phyloP scores from a whole-genome alignment of 257 asterid genomes.

The Jaltomata sinuosa region DNA sequence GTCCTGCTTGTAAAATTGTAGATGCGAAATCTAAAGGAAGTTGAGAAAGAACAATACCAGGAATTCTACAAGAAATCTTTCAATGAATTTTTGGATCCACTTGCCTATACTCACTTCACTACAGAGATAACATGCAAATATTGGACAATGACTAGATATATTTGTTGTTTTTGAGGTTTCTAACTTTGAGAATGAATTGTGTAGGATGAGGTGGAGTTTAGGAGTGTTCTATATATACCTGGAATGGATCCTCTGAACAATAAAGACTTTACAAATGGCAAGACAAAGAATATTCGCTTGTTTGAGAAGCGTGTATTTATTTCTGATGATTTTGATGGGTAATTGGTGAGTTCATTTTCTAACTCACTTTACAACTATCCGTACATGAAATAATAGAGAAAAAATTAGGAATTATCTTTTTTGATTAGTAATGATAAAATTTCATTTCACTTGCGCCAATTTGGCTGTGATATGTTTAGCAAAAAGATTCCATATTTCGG shows the following conservation, averaged over 20 bases:
- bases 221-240: slow-evolving; percentile 87
- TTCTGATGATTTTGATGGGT: slow-evolving; percentile 96
- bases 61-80: slow-evolving; percentile 93
- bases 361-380: not conserved
- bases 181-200: slow-evolving; percentile 6
- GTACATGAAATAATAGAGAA: not conserved
- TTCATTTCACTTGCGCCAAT: not conserved
- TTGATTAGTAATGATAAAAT: not conserved
- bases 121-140: slow-evolving; percentile 55
- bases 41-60: slow-evolving; percentile 75
- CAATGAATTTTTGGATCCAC: slow-evolving; percentile 84
- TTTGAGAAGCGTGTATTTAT: slow-evolving; percentile 92
- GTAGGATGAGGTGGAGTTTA: slow-evolving; percentile 98
- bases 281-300: slow-evolving; percentile 84
- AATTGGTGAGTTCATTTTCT: slow-evolving; percentile 45
- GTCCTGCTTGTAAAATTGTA: slow-evolving; percentile 11
- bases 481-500: not conserved
- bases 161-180: not conserved
- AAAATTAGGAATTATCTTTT: not conserved
- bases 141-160: not conserved
- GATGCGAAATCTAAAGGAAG: slow-evolving; percentile 96
- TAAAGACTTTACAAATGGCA: slow-evolving; percentile 80
- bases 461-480: not conserved
- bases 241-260: slow-evolving; percentile 97
- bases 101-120: slow-evolving; percentile 70